phyloP scores from a whole-genome alignment of 2,329 filamentous ascomycete species.

The Cladosporium sp. region DNA sequence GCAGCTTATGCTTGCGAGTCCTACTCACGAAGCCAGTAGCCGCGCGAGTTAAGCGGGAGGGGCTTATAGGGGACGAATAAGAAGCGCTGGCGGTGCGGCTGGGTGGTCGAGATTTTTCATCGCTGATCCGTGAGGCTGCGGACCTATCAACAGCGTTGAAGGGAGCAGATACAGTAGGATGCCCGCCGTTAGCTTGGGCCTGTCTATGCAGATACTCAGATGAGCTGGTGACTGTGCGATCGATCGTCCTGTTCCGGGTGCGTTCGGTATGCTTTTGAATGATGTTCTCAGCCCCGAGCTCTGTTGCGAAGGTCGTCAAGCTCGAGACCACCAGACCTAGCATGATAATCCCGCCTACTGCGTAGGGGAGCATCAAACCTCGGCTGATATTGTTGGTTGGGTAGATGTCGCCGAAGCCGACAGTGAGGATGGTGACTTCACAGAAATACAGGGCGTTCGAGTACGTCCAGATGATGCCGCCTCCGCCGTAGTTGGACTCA shows the following conservation, averaged over 20 bases:
- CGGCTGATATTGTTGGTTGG: constrained; percentile 52
- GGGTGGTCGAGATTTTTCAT: background rate
- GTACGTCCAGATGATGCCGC: constrained; percentile 55
- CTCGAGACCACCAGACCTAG: constrained; percentile 77
- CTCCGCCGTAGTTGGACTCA: constrained; percentile 42
- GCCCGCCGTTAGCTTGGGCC: background rate
- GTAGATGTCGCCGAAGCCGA: constrained; percentile 59
- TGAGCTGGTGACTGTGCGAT: constrained; percentile 11
- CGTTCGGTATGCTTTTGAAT: constrained; percentile 53
- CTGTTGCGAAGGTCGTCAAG: constrained; percentile 60
- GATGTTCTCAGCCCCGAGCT: constrained; percentile 57
- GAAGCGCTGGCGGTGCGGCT: background rate
- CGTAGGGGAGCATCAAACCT: constrained; percentile 74
- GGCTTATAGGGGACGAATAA: constrained; percentile 9
- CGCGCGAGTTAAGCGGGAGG: constrained; percentile 14
- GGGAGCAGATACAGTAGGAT: constrained; percentile 14
- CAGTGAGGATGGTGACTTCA: constrained; percentile 59
- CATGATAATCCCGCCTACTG: constrained; percentile 75
- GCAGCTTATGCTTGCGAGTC: constrained; percentile 38
- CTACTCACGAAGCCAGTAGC: constrained; percentile 11
- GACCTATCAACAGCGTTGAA: constrained; percentile 13
- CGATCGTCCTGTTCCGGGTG: constrained; percentile 48
- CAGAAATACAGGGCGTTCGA: constrained; percentile 64
- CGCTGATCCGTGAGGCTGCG: constrained; percentile 14
- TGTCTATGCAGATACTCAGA: background rate